Evolutionary conservation across 169 alveolate genomes (phyloP), one percentile per base, ranked within the genome.

Genomic region (Plasmodium vivax): DNA sequence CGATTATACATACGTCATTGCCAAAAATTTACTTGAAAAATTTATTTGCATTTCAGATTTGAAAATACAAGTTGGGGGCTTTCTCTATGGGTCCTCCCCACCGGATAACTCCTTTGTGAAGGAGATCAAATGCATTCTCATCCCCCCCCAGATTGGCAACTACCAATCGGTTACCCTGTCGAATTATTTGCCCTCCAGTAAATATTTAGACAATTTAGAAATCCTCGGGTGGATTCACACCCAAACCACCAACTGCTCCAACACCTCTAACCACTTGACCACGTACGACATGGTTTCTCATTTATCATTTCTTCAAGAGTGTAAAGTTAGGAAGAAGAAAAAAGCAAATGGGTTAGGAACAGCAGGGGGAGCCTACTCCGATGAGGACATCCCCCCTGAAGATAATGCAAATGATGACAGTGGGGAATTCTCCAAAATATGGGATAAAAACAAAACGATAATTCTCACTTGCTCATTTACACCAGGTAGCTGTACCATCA

Each of bases 201-300:
- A 97, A 80, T 98, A 98, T 92, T 94, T 99, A 80, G 92, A 97
- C 62, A 99, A 98, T 83, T 94, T 99, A 88, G 99, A 99, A 92
- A 99, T 99, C 8, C 95, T 99, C 51, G 99, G 99, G 1, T 98
- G 99, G 99, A 96, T 99, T 87, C 99, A 99, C 95, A 99, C 99
- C 77, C 97, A 98, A 71, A 99, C 99, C 0, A 95, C 92, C 85
- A 93, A 54, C 93, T 99, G 72, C 91, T 98, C 74, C 96, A 98
- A 47, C 96, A 95, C 95, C 98, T 98, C 92, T 94, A 97, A 62
- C 96, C 97, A 77, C 84, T 92, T 73, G 88, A 96, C 95, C 12
- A 93, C 95, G 2, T 93, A 87, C 71, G 97, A 96, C 79, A 83
- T 95, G 83, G 95, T 95, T 23, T 12, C 95, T 12, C 93, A 92